Conservation (phyloP, 2,329 filamentous ascomycete species). For the Elsinoe fawcettii region DNA sequence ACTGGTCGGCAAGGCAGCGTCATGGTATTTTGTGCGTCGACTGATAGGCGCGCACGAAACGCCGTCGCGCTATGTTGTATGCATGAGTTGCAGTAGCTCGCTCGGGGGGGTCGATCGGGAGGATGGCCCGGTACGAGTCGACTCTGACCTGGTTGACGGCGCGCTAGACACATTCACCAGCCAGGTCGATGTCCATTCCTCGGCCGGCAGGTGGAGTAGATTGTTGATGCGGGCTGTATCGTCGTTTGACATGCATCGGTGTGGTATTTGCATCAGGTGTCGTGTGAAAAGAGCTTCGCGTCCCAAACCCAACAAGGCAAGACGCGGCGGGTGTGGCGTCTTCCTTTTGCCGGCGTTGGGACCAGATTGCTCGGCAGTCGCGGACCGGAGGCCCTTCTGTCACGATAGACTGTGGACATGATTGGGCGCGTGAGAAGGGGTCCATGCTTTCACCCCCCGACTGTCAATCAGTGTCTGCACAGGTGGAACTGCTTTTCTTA, state of each 20-base stretch:
- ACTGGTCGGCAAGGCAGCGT: too few relatives aligned
- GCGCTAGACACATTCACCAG: neutral
- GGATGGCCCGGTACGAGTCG: neutral
- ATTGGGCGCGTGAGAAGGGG: neutral
- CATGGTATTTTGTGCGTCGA: too few relatives aligned
- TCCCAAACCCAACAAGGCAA: neutral
- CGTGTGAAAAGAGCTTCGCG: neutral
- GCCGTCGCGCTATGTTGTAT: neutral
- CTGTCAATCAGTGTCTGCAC: neutral
- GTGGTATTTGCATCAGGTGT: neutral
- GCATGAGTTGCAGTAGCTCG: neutral
- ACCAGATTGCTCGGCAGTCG: neutral
- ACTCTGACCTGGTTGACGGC: neutral
- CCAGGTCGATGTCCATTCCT: neutral
- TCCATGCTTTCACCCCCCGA: neutral
- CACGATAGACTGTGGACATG: neutral
- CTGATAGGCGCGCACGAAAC: too few relatives aligned
- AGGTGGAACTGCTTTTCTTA: neutral
- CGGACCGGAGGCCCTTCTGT: neutral
- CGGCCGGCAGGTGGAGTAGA: neutral
- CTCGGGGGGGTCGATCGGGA: neutral
- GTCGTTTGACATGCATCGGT: neutral
- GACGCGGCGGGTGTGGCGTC: neutral
- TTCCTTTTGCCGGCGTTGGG: neutral
- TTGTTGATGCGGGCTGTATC: neutral